Base-by-base conservation (phyloP, 345 rosid genomes). In the Arabis alpina region DNA sequence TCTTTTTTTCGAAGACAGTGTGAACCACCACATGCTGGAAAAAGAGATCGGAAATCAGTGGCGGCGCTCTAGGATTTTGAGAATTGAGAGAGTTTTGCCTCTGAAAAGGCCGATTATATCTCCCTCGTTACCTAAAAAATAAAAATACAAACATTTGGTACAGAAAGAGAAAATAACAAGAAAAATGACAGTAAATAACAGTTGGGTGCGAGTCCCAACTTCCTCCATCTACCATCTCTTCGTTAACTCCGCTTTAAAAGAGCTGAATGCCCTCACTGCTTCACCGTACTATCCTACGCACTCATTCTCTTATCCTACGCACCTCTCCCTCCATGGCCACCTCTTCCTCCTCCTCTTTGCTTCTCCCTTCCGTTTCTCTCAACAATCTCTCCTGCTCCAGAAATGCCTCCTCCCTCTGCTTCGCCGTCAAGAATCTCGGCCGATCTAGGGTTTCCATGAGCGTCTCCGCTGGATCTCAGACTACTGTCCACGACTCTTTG, bases 361-460 rank as follows among this genome's bases (percentile, higher is more conserved):
- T 79, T 32, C 61, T 79, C 69, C 78, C 89, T 64, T 82, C 83
- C 52, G 60, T 54, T 25, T 71, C 85, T 62, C 76, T 79, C 65
- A 61, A 62, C 60, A 69, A 62, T 19, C 72, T 75, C 71, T 41
- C 50, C 61, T 57, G 27, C 41, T 58, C 74, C 52, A 36, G 62
- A 49, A 66, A 71, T 57, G 79, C 78, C 25, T 48, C 79, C 25
- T n/a, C 72, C 56, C 77, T 76, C 28, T 37, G 76, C 6, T 69
- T 86, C 71, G 5, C 75, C 43, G 15, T 19, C 23, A 19, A 19
- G 61, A 72, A 57, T 62, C 53, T 48, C 14, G 54, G 16, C 53
- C 85, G 92, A 79, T 86, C 92, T 71, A 80, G 86, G 79, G 84
- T 89, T 76, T 81, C 75, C 47, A 72, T 82, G 94, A 86, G 92